Evolutionary conservation across 768 basidiomycete genomes (phyloP), one percentile per base, ranked within the genome.

Genomic region (Heimioporus sp.): DNA sequence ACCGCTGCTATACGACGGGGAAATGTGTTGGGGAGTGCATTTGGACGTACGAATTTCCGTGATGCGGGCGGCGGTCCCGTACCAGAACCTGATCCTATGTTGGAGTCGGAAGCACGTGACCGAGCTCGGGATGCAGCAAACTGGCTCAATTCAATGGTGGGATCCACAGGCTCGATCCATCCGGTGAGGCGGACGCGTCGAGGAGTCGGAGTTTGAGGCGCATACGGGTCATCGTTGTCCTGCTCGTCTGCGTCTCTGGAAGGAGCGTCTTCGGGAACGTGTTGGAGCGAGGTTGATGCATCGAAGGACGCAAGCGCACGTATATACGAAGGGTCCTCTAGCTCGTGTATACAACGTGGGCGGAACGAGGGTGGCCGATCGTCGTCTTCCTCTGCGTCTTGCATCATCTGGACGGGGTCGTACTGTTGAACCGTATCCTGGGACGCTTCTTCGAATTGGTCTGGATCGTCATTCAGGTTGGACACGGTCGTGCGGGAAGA

Each of bases 261-360:
- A 1, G 17, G 37, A 1, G 1, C 19, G 3, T 60, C 42, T 1
- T 38, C 47, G 17, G 40, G 41, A 17, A 28, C 10, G 7, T 3
- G 46, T 3, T 53, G 40, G 12, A 21, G 48, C 15, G 55, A 53
- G 10, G 51, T 7, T 28, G 24, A 28, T 28, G 24, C 24, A 28
- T 28, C 24, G 7, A 28, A 45, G n/a, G 37, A 48, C 1, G 48
- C 62, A 2, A 57, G 43, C 2, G 36, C 54, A 16, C 48, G 57
- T 8, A 67, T 55, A 19, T 69, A 68, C 4, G 68, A 68, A 19
- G 68, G 66, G 40, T 68, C 68, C 8, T 73, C 73, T 10, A 84
- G 56, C 58, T 85, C 80, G 60, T 85, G 82, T 47, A 84, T 85
- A 63, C 82, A 83, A 2, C 61, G 70, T 2, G 76, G 72, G 16